These are phyloP conservation scores for Ascochyta viciae-villosae DNA, from an alignment of 2,329 filamentous ascomycete genomes.

Conservation along the genomic window DNA sequence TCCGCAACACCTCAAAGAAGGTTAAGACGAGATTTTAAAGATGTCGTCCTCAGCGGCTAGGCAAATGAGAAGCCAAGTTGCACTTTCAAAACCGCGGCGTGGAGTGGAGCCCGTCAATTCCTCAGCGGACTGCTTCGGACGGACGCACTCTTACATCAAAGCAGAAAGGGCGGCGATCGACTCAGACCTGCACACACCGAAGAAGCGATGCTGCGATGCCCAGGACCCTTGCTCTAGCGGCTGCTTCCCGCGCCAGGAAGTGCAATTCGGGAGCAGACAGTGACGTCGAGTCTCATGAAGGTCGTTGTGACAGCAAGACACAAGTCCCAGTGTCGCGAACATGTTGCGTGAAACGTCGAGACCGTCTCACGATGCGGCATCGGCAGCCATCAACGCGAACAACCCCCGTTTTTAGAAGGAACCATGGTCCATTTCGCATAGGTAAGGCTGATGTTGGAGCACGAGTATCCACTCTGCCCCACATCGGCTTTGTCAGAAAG, in stretches of 20 bases:
- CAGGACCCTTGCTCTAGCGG: conserved; percentile 5
- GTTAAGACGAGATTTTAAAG: conserved; percentile 18
- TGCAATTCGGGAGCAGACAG: background rate
- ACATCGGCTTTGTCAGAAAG: conserved; percentile 14
- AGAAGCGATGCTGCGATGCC: conserved; percentile 4
- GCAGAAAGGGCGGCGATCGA: conserved; percentile 11
- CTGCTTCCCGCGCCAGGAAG: conserved; percentile 3
- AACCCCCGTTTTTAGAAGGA: conserved; percentile 1
- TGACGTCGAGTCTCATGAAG: conserved; percentile 4
- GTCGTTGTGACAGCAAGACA: background rate
- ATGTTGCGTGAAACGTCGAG: background rate
- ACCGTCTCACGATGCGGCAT: conserved; percentile 3
- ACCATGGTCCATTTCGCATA: background rate
- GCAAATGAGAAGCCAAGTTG: conserved; percentile 2
- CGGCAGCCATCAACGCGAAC: background rate
- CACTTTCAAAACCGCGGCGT: conserved; percentile 2
- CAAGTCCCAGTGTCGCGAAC: background rate
- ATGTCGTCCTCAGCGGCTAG: conserved; percentile 16
- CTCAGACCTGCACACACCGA: conserved; percentile 1
- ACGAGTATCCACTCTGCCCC: conserved; percentile 1
- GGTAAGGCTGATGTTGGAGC: conserved; percentile 17
- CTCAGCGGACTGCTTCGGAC: conserved; percentile 24
- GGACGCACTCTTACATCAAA: conserved; percentile 9
- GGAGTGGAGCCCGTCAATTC: conserved; percentile 12
- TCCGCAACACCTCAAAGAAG: conserved; percentile 13